phyloP scores from a whole-genome alignment of 2,329 filamentous ascomycete species.

The Onygenales sp. region DNA sequence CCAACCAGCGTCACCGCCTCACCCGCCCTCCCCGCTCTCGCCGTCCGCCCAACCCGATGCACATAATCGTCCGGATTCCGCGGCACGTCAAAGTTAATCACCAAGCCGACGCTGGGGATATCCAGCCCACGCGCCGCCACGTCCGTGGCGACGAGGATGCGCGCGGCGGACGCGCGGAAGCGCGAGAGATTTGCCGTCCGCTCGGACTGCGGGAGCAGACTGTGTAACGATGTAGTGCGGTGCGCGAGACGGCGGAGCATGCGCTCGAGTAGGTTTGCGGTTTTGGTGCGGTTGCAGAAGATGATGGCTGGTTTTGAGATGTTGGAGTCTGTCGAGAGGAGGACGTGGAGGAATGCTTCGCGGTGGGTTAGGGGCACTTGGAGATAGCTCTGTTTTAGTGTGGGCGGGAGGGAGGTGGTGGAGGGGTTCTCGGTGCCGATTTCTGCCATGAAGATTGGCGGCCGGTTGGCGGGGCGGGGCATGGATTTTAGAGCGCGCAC shows the following conservation, averaged over 20 bases:
- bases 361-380: slow-evolving; percentile 85
- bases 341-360: slow-evolving; percentile 86
- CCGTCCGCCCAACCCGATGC: slow-evolving; percentile 89
- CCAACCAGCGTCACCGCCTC: slow-evolving; percentile 82
- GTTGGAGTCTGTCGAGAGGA: slow-evolving; percentile 72
- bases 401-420: slow-evolving; percentile 56
- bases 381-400: slow-evolving; percentile 74
- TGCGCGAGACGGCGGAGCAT: slow-evolving; percentile 77
- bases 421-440: slow-evolving; percentile 61
- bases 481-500: slow-evolving; percentile 77
- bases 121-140: slow-evolving; percentile 91
- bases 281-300: slow-evolving; percentile 87
- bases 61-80: slow-evolving; percentile 97
- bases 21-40: slow-evolving; percentile 76
- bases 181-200: slow-evolving; percentile 79
- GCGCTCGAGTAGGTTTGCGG: slow-evolving; percentile 82
- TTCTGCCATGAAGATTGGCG: slow-evolving; percentile 80
- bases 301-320: slow-evolving; percentile 71
- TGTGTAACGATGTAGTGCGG: slow-evolving; percentile 85
- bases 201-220: slow-evolving; percentile 72
- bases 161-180: slow-evolving; percentile 80
- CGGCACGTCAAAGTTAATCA: slow-evolving; percentile 92
- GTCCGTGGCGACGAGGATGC: slow-evolving; percentile 88
- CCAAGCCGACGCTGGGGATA: slow-evolving; percentile 81
- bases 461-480: slow-evolving; percentile 58